Evolutionary conservation across 23 red algal genomes (phyloP).

Genomic region (Agarophyton chilense): DNA sequence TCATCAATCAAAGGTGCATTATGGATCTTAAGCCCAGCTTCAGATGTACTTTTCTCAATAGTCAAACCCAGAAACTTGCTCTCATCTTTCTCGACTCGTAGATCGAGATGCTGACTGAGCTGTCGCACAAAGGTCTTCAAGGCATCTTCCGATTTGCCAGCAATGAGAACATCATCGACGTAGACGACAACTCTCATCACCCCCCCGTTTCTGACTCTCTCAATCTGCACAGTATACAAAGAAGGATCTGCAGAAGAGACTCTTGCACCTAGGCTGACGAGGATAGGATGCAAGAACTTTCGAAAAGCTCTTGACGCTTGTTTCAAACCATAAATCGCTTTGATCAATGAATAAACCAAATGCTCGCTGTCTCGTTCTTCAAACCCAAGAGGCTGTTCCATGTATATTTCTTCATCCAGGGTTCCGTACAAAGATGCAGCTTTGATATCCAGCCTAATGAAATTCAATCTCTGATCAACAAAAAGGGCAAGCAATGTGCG

Average conservation of each 20-base stretch:
- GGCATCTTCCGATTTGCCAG: background rate
- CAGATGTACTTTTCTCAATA: background rate
- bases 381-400: constrained; percentile 46
- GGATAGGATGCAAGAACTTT: constrained; percentile 13
- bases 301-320: constrained; percentile 8
- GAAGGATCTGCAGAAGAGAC: background rate
- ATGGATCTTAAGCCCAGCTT: background rate
- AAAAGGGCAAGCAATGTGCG: background rate
- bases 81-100: background rate
- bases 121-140: background rate
- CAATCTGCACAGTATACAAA: background rate
- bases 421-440: constrained; percentile 27
- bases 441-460: constrained; percentile 33
- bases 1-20: background rate
- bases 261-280: background rate
- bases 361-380: background rate
- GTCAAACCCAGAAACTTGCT: background rate
- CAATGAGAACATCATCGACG: constrained; percentile 40
- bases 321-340: constrained; percentile 35
- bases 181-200: background rate
- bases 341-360: background rate
- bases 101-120: background rate
- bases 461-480: background rate
- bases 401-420: constrained; percentile 49
- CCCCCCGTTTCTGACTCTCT: background rate